phyloP scores from a whole-genome alignment of 1,139 yeast species.

The Sugiyamaella pinicola region DNA sequence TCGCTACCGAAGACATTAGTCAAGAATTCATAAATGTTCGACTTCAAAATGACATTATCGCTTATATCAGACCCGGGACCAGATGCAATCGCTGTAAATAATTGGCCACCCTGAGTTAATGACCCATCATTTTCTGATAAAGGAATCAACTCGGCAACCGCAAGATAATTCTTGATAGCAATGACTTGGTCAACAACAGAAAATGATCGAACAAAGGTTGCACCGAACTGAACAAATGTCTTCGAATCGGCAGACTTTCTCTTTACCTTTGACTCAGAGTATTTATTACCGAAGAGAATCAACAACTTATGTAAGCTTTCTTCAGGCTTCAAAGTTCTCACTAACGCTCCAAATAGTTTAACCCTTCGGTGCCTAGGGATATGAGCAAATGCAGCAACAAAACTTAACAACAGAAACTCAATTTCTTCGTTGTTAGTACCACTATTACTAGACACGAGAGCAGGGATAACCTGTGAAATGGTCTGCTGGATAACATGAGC shows the following conservation, averaged over 20 bases:
- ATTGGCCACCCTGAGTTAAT: conserved; percentile 1
- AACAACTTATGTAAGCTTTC: conserved; percentile 70
- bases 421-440: conserved; percentile 64
- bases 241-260: conserved; percentile 67
- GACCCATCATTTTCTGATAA: conserved; percentile 6
- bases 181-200: conserved; percentile 66
- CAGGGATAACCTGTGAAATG: conserved; percentile 86
- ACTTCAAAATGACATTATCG: conserved; percentile 44
- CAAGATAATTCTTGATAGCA: conserved; percentile 59
- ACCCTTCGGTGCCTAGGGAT: conserved; percentile 97
- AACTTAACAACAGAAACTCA: conserved; percentile 83
- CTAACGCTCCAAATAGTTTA: conserved; percentile 74
- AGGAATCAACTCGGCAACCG: conserved; percentile 25
- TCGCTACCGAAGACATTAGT: conserved; percentile 34
- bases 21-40: conserved; percentile 52
- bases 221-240: conserved; percentile 68
- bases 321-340: conserved; percentile 71
- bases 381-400: conserved; percentile 90
- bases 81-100: conserved; percentile 8
- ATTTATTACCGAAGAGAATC: conserved; percentile 80
- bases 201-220: conserved; percentile 68
- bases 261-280: conserved; percentile 54
- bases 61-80: not conserved
- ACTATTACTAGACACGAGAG: conserved; percentile 62
- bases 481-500: conserved; percentile 93